Evolutionary conservation across 352 stramenopile genomes (phyloP).

Genomic region (Globisporangium spinosum): DNA sequence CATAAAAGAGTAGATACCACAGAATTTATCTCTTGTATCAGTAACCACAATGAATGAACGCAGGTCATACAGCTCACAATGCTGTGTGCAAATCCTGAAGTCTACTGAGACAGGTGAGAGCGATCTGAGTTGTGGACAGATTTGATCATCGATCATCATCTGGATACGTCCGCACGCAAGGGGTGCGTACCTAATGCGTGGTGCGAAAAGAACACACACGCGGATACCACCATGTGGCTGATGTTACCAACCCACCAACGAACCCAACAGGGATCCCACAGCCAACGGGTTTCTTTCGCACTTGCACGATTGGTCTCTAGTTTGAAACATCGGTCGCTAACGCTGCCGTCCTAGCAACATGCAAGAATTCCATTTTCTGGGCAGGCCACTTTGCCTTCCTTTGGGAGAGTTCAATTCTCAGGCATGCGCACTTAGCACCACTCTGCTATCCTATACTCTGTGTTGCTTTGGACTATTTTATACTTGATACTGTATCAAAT

Average conservation of each 20-base stretch:
- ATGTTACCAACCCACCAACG: background rate
- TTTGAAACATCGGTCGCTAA: background rate
- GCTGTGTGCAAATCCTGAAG: background rate
- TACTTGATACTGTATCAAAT: background rate
- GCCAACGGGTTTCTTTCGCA: background rate
- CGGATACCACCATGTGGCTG: background rate
- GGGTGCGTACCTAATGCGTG: slow-evolving; percentile 1
- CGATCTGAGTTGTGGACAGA: background rate
- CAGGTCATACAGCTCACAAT: too few species aligned
- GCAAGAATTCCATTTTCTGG: background rate
- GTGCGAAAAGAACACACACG: background rate
- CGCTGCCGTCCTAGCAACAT: background rate
- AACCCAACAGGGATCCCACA: background rate
- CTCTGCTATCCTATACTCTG: too few species aligned
- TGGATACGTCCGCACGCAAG: background rate
- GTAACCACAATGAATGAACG: background rate
- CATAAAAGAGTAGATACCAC: background rate
- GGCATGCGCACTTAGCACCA: background rate
- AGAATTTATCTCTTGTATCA: background rate
- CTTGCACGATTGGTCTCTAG: background rate
- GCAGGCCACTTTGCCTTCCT: background rate
- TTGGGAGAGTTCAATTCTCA: too few species aligned
- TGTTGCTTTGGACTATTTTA: background rate
- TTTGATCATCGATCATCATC: background rate
- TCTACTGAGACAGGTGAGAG: background rate